Evolutionary conservation across 2,329 filamentous ascomycete species (phyloP).

Genomic region (Dryadomyces sulphureus): DNA sequence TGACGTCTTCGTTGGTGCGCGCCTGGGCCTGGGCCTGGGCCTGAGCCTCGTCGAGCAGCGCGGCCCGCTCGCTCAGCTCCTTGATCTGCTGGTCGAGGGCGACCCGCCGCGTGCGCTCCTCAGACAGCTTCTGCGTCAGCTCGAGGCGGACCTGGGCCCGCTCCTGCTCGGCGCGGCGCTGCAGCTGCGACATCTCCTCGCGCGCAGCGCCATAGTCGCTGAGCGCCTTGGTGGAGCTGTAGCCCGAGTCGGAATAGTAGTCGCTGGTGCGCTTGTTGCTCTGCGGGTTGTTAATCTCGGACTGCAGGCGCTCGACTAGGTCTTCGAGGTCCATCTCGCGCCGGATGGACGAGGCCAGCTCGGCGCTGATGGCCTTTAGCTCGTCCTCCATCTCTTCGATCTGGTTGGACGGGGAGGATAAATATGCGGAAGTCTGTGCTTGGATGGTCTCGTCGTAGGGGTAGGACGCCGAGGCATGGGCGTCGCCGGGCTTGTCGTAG

Average conservation of each 20-base stretch:
- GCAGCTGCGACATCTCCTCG: constrained; percentile 68
- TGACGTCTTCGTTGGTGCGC: constrained; percentile 30
- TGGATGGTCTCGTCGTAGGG: constrained; percentile 35
- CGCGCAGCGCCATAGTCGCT: constrained; percentile 48
- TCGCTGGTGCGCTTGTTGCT: constrained; percentile 72
- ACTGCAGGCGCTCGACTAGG: constrained; percentile 72
- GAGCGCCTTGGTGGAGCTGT: constrained; percentile 55
- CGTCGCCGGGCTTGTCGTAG: constrained; percentile 13
- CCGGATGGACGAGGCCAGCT: constrained; percentile 83
- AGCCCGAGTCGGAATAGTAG: constrained; percentile 94
- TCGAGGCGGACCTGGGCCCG: constrained; percentile 76
- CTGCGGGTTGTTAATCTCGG: constrained; percentile 50
- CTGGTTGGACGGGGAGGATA: constrained; percentile 26
- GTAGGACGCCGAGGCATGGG: constrained; percentile 25
- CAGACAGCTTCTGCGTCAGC: constrained; percentile 71
- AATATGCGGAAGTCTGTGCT: constrained; percentile 16
- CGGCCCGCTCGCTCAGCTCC: constrained; percentile 63
- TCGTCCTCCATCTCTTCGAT: constrained; percentile 89
- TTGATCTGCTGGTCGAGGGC: constrained; percentile 74
- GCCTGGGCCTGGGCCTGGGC: no score
- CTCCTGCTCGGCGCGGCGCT: constrained; percentile 77
- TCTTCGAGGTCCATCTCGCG: constrained; percentile 96
- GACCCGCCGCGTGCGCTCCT: constrained; percentile 64
- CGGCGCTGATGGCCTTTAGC: constrained; percentile 79
- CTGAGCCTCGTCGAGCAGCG: constrained; percentile 41